These are phyloP conservation scores for Phalaenopsis equestris DNA, from an alignment of 106 monocot species.

Conservation along the genomic window DNA sequence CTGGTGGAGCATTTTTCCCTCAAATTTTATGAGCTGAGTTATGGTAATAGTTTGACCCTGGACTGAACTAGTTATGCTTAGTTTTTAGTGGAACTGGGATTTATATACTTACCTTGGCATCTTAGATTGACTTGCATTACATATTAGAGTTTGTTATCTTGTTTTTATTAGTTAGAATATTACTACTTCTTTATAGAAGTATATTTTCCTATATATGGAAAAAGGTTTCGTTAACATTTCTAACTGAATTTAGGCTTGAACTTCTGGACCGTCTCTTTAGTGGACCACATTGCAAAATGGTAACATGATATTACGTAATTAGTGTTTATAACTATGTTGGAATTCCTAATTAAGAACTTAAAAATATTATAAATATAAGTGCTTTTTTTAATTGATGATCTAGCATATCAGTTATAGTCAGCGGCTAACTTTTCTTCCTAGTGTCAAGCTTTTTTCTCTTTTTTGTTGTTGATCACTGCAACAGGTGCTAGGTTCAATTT, in stretches of 20 bases:
- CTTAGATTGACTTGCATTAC: too few species aligned
- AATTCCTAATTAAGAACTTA: not conserved
- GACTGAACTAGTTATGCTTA: not conserved
- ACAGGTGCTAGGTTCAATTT: slow-evolving; percentile 90
- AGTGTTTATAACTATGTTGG: not conserved
- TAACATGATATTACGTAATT: not conserved
- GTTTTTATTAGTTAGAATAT: not conserved
- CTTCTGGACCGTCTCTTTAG: not conserved
- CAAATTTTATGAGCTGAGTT: not conserved
- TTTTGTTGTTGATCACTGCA: not conserved
- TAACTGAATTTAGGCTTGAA: not conserved
- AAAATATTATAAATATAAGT: not conserved
- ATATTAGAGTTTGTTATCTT: too few species aligned
- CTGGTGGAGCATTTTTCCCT: not conserved
- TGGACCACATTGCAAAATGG: not conserved
- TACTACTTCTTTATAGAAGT: not conserved
- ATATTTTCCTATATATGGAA: not conserved
- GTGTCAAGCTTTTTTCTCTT: not conserved
- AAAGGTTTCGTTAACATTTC: not conserved
- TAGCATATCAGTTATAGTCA: not conserved
- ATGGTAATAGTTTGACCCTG: not conserved
- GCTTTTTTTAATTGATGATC: not conserved
- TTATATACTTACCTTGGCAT: not conserved
- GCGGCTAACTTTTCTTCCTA: not conserved
- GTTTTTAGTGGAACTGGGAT: not conserved